Base-by-base conservation (phyloP, 1,284 basidiomycete species). In the Ceraceosorus guamensis region DNA sequence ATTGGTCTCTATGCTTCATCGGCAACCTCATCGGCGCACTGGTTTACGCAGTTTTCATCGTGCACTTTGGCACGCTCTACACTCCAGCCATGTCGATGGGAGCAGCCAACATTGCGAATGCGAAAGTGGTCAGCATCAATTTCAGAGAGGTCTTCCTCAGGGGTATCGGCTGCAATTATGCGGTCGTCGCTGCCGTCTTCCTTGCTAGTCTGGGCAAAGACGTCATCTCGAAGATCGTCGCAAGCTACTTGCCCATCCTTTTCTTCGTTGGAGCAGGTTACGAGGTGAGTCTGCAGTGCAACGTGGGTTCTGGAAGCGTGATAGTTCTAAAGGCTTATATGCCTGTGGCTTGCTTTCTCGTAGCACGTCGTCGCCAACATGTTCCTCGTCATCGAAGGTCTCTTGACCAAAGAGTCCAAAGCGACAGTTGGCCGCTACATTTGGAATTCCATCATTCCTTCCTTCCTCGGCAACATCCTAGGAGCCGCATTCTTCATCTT, bases 101-200 rank as follows among this genome's bases (percentile, higher is more conserved):
- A 31, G 60, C 67, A 5, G 62, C 62, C 3, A 44, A 16, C 6
- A 47, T 46, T 1, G 65, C 65, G 31, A 50, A 65, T 37, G 55
- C 59, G 37, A 68, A 68, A 35, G 63, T 64, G 0, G 54, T 56
- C 5, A 50, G 56, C 3, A 55, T 64, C 82, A 65, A 64, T 55
- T 68, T 68, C 43, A 49, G 55, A 41, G 55, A 88, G 70, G 85
- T 88, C 48, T 85, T 88, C 77, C 75, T 87, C 16, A 80, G 86
- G 18, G 87, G 85, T 0, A 86, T 88, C 61, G 87, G 82, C 4
- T 88, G 87, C 65, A 88, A 88, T 65, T 86, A 85, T 83, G 79
- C 88, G 2, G 87, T 88, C 37, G 85, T 82, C 62, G 77, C 87
- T n/a, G 87, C 86, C 4, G 80, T 88, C 55, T 88, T 87, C 85